These are phyloP conservation scores for Apiotrichum siamense DNA, from an alignment of 1,284 basidiomycete genomes.

Conservation along the genomic window DNA sequence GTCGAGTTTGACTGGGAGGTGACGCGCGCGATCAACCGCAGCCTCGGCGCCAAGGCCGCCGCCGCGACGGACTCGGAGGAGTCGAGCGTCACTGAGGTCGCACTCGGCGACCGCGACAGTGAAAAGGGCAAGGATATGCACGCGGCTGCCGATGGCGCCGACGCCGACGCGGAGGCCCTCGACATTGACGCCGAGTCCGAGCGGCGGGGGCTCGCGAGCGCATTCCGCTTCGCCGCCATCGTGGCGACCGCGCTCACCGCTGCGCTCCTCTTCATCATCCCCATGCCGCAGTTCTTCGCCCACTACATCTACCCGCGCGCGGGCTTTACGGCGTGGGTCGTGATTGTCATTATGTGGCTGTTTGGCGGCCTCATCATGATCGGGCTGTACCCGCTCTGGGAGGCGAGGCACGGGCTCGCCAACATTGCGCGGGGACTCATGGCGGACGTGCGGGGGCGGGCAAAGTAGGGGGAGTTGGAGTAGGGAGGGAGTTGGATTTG, in stretches of 20 bases:
- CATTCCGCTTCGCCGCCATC: constrained; percentile 69
- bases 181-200: constrained; percentile 7
- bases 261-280: constrained; percentile 57
- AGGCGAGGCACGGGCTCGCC: constrained; percentile 62
- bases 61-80: not conserved
- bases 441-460: constrained; percentile 5
- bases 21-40: constrained; percentile 65
- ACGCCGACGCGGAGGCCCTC: constrained; percentile 9
- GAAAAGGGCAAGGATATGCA: constrained; percentile 33
- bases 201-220: constrained; percentile 54
- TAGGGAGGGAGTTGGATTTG: not conserved
- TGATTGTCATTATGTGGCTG: constrained; percentile 72
- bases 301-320: constrained; percentile 61
- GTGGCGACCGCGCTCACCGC: constrained; percentile 57
- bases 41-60: constrained; percentile 5
- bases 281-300: constrained; percentile 75
- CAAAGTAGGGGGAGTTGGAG: not conserved
- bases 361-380: constrained; percentile 68
- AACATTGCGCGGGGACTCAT: constrained; percentile 49
- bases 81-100: constrained; percentile 6
- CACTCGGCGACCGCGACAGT: constrained; percentile 43
- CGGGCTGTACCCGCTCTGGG: constrained; percentile 76
- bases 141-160: constrained; percentile 13
- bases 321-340: constrained; percentile 61
- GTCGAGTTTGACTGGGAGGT: constrained; percentile 71